phyloP scores from a whole-genome alignment of 73 alveolate species.

The Loxodes magnus region DNA sequence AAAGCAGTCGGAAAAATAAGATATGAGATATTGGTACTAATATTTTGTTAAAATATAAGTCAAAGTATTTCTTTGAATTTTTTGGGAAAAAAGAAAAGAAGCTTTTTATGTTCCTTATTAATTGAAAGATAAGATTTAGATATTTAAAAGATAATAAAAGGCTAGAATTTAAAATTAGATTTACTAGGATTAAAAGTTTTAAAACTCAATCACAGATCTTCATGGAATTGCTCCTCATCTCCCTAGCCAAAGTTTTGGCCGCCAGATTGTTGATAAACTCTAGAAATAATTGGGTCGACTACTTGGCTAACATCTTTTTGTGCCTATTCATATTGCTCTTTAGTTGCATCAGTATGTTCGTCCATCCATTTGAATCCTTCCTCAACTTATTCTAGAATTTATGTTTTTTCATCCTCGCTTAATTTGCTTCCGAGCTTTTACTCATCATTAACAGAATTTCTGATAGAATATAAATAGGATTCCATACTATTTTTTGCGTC shows the following conservation, averaged over 20 bases:
- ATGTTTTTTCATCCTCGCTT: constrained; percentile 51
- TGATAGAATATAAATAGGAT: constrained; percentile 79
- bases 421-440: constrained; percentile 58
- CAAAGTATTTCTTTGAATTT: too few relatives aligned
- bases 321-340: constrained; percentile 67
- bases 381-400: constrained; percentile 62
- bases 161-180: too few relatives aligned
- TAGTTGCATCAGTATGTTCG: constrained; percentile 70
- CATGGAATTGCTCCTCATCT: constrained; percentile 5
- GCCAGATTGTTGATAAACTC: constrained; percentile 71
- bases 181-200: too few relatives aligned
- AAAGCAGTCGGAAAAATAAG: too few relatives aligned
- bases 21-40: too few relatives aligned
- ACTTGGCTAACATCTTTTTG: constrained; percentile 41
- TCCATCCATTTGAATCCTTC: constrained; percentile 75
- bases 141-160: too few relatives aligned
- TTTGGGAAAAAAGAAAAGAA: too few relatives aligned
- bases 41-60: too few relatives aligned
- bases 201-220: too few relatives aligned
- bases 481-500: constrained; percentile 92
- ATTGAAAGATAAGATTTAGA: too few relatives aligned
- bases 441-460: constrained; percentile 80
- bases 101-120: too few relatives aligned
- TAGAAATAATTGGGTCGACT: constrained; percentile 86
- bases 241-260: constrained; percentile 43